These are phyloP conservation scores for Aspergillus jensenii DNA, from an alignment of 2,329 filamentous ascomycete genomes.

Conservation along the genomic window DNA sequence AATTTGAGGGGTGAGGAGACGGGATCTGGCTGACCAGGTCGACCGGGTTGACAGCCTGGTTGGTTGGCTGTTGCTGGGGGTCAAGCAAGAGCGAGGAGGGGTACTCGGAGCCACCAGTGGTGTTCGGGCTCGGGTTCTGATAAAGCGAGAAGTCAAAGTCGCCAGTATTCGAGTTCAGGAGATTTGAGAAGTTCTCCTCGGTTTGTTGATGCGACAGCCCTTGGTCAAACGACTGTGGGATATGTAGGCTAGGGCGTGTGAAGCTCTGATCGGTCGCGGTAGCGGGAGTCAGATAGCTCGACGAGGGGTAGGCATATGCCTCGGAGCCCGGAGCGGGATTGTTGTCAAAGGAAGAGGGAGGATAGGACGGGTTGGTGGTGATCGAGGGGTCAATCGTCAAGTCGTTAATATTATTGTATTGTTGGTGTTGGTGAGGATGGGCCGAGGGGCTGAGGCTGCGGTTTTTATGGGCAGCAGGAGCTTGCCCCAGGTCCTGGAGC, in stretches of 20 bases:
- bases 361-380: conserved; percentile 31
- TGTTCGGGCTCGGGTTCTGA: conserved; percentile 32
- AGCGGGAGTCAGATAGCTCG: conserved; percentile 35
- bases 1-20: conserved; percentile 53
- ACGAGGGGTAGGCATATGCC: conserved; percentile 33
- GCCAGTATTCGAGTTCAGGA: conserved; percentile 38
- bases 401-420: conserved; percentile 34
- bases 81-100: conserved; percentile 42
- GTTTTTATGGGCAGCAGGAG: conserved; percentile 36
- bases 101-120: conserved; percentile 33
- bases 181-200: conserved; percentile 40
- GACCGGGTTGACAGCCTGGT: conserved; percentile 47
- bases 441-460: conserved; percentile 45
- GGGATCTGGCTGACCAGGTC: conserved; percentile 48
- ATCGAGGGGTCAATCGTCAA: conserved; percentile 40
- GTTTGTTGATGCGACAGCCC: conserved; percentile 26
- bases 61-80: conserved; percentile 39
- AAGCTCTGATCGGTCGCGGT: conserved; percentile 34
- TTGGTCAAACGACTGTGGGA: conserved; percentile 39
- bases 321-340: conserved; percentile 29
- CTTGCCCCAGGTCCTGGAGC: conserved; percentile 36
- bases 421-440: conserved; percentile 37
- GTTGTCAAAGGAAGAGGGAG: conserved; percentile 29
- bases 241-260: conserved; percentile 30
- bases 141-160: conserved; percentile 43